Conservation (phyloP, 495 filamentous ascomycete genomes). For the Xylaria palmicola region DNA sequence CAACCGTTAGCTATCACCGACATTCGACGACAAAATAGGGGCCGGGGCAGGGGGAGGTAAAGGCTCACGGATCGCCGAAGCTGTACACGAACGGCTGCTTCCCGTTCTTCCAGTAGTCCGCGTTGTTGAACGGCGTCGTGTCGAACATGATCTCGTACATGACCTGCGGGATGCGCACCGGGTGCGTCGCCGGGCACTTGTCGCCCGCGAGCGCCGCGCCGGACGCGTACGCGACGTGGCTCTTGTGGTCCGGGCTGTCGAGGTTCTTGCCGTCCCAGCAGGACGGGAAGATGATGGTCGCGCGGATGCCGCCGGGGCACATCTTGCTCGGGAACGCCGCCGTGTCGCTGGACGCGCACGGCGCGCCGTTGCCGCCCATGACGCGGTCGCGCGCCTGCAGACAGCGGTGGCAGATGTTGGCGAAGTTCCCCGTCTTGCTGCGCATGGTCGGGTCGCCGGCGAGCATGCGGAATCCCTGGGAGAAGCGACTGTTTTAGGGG, state of each 20-base stretch:
- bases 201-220: slow-evolving; percentile 45
- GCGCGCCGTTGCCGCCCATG: slow-evolving; percentile 43
- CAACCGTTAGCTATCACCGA: slow-evolving; percentile 13
- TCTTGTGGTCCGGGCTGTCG: slow-evolving; percentile 39
- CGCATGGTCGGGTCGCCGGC: slow-evolving; percentile 61
- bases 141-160: slow-evolving; percentile 44
- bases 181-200: slow-evolving; percentile 42
- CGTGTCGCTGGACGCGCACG: slow-evolving; percentile 54
- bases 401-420: slow-evolving; percentile 65
- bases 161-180: slow-evolving; percentile 43
- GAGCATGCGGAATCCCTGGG: slow-evolving; percentile 67
- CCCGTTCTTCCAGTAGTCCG: slow-evolving; percentile 35
- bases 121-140: slow-evolving; percentile 31
- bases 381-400: slow-evolving; percentile 53
- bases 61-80: slow-evolving; percentile 37
- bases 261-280: slow-evolving; percentile 73
- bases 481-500: slow-evolving; percentile 38
- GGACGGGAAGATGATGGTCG: slow-evolving; percentile 65
- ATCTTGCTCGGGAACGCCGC: slow-evolving; percentile 25
- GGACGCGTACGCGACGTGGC: slow-evolving; percentile 1
- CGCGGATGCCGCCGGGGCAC: slow-evolving; percentile 39
- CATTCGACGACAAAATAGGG: neutral
- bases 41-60: neutral
- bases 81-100: slow-evolving; percentile 43
- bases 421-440: slow-evolving; percentile 30